Conservation (phyloP, 345 rosid genomes). For the Rhodamnia argentea region DNA sequence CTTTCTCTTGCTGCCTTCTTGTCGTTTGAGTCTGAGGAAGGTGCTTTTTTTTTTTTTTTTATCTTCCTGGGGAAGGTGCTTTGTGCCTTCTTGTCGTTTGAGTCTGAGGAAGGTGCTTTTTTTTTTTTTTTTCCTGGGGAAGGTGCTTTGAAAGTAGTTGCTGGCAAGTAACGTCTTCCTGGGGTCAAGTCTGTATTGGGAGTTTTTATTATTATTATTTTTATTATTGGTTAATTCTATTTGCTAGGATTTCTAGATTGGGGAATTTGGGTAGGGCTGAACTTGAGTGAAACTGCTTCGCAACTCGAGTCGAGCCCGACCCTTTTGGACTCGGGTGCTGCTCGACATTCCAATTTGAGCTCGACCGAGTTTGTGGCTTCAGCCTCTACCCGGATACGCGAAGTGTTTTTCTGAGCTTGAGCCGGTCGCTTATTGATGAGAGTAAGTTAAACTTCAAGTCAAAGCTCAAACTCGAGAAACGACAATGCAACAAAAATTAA, state of each 20-base stretch:
- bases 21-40: not conserved
- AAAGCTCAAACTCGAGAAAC: not conserved
- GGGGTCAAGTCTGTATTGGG: not conserved
- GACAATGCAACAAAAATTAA: not conserved
- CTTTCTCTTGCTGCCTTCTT: no score
- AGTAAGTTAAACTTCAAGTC: not conserved
- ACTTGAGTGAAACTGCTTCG: not conserved
- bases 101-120: not conserved
- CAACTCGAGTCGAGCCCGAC: not conserved
- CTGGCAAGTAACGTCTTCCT: not conserved
- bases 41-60: no score
- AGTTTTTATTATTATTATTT: not conserved
- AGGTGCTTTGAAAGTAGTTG: not conserved
- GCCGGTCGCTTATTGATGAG: not conserved
- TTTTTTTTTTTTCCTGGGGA: no score
- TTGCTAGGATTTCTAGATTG: not conserved
- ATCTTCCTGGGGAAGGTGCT: no score
- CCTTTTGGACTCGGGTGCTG: not conserved
- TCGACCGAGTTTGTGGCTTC: rapidly evolving
- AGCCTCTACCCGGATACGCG: rapidly evolving
- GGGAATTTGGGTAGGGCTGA: not conserved
- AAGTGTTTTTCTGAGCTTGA: not conserved
- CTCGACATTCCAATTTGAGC: not conserved
- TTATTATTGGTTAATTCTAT: not conserved
- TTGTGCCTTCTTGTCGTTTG: not conserved